Conservation (phyloP, 2,329 filamentous ascomycete genomes). For the Zymoseptoria tritici region DNA sequence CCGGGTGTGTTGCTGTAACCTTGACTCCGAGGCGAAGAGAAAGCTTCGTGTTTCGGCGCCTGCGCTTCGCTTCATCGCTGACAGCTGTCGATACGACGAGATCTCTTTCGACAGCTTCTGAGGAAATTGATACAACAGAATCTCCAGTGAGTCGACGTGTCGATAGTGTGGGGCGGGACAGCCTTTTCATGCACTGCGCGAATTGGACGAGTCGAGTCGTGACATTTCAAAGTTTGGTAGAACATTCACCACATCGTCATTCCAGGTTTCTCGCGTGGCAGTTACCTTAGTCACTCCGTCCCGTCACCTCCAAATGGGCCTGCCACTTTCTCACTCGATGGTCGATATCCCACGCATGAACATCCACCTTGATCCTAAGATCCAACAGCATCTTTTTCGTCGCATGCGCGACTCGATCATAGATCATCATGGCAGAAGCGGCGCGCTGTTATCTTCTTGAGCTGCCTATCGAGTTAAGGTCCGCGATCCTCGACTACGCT, state of each 20-base stretch:
- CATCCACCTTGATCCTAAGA: neutral
- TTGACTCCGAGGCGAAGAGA: neutral
- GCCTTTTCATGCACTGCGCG: neutral
- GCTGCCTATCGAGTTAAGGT: conserved; percentile 36
- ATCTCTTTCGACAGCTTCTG: neutral
- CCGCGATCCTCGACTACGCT: conserved; percentile 36
- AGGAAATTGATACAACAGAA: neutral
- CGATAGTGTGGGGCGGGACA: neutral
- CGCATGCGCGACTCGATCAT: neutral
- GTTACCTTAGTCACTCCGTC: neutral
- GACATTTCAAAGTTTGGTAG: too few relatives aligned
- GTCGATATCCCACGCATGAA: neutral
- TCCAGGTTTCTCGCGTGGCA: neutral
- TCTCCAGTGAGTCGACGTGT: too few relatives aligned
- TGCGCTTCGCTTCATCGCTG: neutral
- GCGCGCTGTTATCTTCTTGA: conserved; percentile 20
- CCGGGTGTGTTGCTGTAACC: neutral
- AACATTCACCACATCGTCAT: neutral
- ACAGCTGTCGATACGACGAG: too few relatives aligned
- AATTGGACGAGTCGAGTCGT: too few relatives aligned
- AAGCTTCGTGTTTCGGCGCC: neutral
- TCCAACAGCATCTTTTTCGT: neutral
- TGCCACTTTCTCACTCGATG: neutral
- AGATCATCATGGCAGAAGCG: neutral
- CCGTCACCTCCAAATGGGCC: too few relatives aligned